Evolutionary conservation across 768 basidiomycete genomes (phyloP).

Genomic region (Suillus luteus): DNA sequence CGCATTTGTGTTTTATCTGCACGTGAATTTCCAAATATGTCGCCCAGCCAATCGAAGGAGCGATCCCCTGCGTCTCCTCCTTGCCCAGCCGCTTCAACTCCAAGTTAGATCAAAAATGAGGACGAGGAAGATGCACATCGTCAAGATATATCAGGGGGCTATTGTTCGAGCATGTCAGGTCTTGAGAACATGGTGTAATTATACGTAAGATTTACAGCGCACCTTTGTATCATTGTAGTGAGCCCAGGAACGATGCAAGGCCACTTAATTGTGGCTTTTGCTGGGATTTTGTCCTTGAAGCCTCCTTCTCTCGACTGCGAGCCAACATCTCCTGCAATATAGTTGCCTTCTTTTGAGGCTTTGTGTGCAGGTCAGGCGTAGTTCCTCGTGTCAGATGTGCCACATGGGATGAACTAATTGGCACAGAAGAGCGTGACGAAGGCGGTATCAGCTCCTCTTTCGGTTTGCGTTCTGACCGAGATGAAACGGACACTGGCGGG

Average conservation of each 20-base stretch:
- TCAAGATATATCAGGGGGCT: background rate
- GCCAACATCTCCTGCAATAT: conserved; percentile 65
- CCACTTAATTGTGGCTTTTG: conserved; percentile 34
- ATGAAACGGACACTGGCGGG: background rate
- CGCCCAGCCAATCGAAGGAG: background rate
- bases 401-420: conserved; percentile 5
- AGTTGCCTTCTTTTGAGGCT: conserved; percentile 52
- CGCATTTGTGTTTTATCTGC: background rate
- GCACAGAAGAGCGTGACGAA: conserved; percentile 6
- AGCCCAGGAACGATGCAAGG: conserved; percentile 57
- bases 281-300: conserved; percentile 24
- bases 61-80: conserved; percentile 51
- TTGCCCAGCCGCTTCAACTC: conserved; percentile 62
- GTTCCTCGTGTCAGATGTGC: background rate
- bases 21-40: background rate
- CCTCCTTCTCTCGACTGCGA: conserved; percentile 53
- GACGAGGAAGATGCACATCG: background rate
- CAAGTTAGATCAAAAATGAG: background rate
- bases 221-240: conserved; percentile 28
- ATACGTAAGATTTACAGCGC: background rate
- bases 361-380: conserved; percentile 31
- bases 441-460: background rate
- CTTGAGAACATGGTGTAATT: background rate
- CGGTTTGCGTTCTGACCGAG: background rate
- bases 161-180: background rate